Evolutionary conservation across 805 yeast species (phyloP).

Genomic region (Ogataea degrootiae): DNA sequence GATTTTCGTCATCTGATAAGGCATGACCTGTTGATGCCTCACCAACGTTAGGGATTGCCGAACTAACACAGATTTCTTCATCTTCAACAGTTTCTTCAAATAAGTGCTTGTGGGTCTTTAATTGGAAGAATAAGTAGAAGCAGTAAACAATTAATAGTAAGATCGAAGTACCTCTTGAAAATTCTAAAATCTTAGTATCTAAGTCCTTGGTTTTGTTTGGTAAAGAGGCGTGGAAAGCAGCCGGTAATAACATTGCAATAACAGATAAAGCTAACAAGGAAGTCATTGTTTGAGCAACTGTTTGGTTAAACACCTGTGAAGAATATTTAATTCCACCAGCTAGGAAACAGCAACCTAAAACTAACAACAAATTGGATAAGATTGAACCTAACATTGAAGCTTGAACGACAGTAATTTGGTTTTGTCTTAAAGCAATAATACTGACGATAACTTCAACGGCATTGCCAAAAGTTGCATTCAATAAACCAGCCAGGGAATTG

Average conservation of each 20-base stretch:
- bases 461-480: slow-evolving; percentile 96
- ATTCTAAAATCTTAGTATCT: slow-evolving; percentile 48
- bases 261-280: slow-evolving; percentile 89
- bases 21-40: slow-evolving; percentile 3
- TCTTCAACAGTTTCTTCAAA: slow-evolving; percentile 53
- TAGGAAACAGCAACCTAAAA: slow-evolving; percentile 91
- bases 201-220: slow-evolving; percentile 33
- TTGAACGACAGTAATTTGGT: slow-evolving; percentile 91
- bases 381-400: slow-evolving; percentile 97
- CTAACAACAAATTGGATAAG: slow-evolving; percentile 80
- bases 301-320: slow-evolving; percentile 87
- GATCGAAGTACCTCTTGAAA: slow-evolving; percentile 83
- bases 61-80: slow-evolving; percentile 18
- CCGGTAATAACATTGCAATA: slow-evolving; percentile 86
- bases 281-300: slow-evolving; percentile 97
- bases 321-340: slow-evolving; percentile 87
- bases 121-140: slow-evolving; percentile 79
- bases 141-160: slow-evolving; percentile 73
- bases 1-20: neutral
- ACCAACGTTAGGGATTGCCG: neutral
- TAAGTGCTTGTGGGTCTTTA: slow-evolving; percentile 74
- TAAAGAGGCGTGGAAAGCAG: slow-evolving; percentile 86
- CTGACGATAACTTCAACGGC: slow-evolving; percentile 97
- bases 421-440: slow-evolving; percentile 76
- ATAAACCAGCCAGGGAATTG: slow-evolving; percentile 85